Conservation (phyloP, 306 rosid genomes). For the Bauhinia variegata region DNA sequence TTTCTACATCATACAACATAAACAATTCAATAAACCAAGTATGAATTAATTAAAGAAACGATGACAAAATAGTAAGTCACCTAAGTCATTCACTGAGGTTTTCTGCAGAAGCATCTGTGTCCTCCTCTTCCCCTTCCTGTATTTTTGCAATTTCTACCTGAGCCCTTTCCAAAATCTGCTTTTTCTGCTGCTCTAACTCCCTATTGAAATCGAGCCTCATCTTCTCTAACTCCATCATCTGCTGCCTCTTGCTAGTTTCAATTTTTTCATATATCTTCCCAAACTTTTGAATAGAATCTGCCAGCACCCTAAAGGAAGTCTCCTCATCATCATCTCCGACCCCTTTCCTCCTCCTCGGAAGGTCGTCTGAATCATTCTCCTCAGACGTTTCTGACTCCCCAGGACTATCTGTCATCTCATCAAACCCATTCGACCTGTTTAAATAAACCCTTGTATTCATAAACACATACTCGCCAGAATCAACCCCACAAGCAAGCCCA, state of each 20-base stretch:
- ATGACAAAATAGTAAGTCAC: conserved; percentile 4
- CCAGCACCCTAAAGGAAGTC: conserved; percentile 57
- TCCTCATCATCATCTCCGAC: conserved; percentile 39
- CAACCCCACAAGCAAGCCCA: conserved; percentile 86
- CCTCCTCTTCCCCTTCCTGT: conserved; percentile 64
- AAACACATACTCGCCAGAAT: conserved; percentile 83
- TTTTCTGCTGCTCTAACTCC: conserved; percentile 81
- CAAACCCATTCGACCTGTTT: conserved; percentile 74
- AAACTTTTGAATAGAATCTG: conserved; percentile 74
- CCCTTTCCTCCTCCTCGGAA: conserved; percentile 17
- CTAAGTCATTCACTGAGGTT: conserved; percentile 53
- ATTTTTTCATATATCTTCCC: conserved; percentile 82
- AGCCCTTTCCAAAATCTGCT: conserved; percentile 79
- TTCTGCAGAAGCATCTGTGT: conserved; percentile 46
- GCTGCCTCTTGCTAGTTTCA: conserved; percentile 82
- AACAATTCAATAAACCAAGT: conserved; percentile 24
- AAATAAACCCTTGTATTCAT: conserved; percentile 77
- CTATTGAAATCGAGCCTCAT: conserved; percentile 69
- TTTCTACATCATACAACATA: conserved; percentile 13
- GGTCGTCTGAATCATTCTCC: conserved; percentile 45
- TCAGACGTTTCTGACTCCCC: conserved; percentile 67
- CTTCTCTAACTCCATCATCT: conserved; percentile 86
- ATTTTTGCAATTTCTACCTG: conserved; percentile 67
- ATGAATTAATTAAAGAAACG: not conserved
- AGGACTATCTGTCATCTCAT: conserved; percentile 95